These are phyloP conservation scores for Geotrichum australiense DNA, from an alignment of 1,139 yeast species.

Conservation along the genomic window DNA sequence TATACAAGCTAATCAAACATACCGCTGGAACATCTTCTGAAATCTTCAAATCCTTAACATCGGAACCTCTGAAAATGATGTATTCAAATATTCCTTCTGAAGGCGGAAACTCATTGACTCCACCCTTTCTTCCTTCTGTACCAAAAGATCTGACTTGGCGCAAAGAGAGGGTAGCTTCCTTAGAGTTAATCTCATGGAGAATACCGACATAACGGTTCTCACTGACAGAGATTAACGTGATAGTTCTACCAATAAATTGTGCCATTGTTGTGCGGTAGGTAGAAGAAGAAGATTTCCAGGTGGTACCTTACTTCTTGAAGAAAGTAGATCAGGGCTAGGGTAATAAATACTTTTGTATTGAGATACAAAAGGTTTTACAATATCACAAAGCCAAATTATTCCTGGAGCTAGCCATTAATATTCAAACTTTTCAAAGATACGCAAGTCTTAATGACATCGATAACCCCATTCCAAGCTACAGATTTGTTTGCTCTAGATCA, in stretches of 20 bases:
- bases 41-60: slow-evolving; percentile 83
- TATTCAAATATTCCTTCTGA: slow-evolving; percentile 66
- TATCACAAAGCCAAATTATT: too few species aligned
- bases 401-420: too few species aligned
- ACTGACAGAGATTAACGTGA: slow-evolving; percentile 79
- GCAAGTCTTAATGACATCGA: slow-evolving; percentile 56
- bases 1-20: too few species aligned
- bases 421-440: too few species aligned
- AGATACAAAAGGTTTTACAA: too few species aligned
- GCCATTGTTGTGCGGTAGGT: slow-evolving; percentile 44
- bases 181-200: slow-evolving; percentile 81
- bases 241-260: slow-evolving; percentile 86
- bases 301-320: background rate
- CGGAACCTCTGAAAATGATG: slow-evolving; percentile 86
- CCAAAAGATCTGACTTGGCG: slow-evolving; percentile 80
- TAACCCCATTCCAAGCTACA: slow-evolving; percentile 77
- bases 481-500: slow-evolving; percentile 68
- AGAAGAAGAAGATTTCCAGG: background rate
- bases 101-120: slow-evolving; percentile 67
- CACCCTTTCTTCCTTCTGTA: slow-evolving; percentile 83
- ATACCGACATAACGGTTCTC: slow-evolving; percentile 86
- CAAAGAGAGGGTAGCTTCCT: slow-evolving; percentile 84
- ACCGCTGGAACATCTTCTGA: slow-evolving; percentile 51
- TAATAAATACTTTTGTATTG: background rate
- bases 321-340: background rate